Base-by-base conservation (phyloP, 306 rosid genomes). In the Boehmeria nivea region DNA sequence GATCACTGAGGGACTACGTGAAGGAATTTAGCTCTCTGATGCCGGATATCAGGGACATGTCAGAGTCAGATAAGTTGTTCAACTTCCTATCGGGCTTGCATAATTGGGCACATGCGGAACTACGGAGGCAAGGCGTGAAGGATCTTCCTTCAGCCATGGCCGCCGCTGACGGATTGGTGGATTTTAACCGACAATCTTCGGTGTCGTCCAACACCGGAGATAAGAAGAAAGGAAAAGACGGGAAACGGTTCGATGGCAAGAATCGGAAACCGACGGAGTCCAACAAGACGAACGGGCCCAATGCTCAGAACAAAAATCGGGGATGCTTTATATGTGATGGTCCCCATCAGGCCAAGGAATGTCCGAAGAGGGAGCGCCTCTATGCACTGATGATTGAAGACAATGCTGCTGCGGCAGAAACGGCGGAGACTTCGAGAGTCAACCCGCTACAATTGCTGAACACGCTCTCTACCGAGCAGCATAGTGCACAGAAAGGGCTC, bases 61-160 rank as follows among this genome's bases (percentile, higher is more conserved):
- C 36, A 2, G 14, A 61, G 8, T 16, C 25, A 3, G 66, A 46
- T 3, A 61, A 61, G 9, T 11, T 61, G 1, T 46, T 46, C 21
- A 61, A 61, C 8, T 61, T 61, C 6, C 46, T 21, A 44, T 61
- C 24, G 0, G 67, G 66, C 0, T 61, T 47, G n/a, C 36, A 62
- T 13, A 0, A 1, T 2, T 62, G 50, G 50, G 50, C 51, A 1
- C 16, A 48, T 3, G 1, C 28, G 0, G 6, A 48, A 14, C 12
- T 36, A 23, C 12, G 6, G 3, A 34, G 59, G 20, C 59, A 39
- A 4, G 40, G 28, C 43, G 0, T 15, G 45, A 0, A n/a, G n/a
- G n/a, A n/a, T n/a, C n/a, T n/a, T n/a, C n/a, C n/a, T n/a, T n/a
- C n/a, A n/a, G n/a, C n/a, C n/a, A n/a, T n/a, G n/a, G n/a, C n/a